phyloP scores from a whole-genome alignment of 129 eudicot genomes.

The Glebionis coronaria region DNA sequence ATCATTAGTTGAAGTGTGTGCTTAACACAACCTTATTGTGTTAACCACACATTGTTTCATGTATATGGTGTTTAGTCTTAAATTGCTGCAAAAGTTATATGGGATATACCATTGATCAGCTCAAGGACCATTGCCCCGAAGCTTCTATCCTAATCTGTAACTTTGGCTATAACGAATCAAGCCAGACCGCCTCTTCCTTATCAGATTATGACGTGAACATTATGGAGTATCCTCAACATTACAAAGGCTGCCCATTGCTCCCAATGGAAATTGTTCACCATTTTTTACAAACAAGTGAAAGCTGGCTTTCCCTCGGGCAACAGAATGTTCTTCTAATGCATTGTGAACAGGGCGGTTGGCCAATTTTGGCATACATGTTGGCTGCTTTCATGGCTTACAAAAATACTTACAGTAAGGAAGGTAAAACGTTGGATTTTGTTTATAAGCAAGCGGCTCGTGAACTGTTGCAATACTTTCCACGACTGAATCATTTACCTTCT shows the following conservation, averaged over 20 bases:
- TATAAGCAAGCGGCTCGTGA: constrained; percentile 87
- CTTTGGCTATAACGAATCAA: constrained; percentile 54
- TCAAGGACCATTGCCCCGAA: constrained; percentile 58
- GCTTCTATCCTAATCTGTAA: constrained; percentile 65
- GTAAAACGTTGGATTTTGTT: constrained; percentile 65
- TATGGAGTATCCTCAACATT: constrained; percentile 82
- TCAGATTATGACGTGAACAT: constrained; percentile 67
- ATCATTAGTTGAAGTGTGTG: too few relatives aligned
- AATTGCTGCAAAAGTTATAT: constrained; percentile 68
- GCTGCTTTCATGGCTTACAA: constrained; percentile 72
- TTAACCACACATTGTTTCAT: constrained; percentile 12
- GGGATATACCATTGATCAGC: constrained; percentile 53
- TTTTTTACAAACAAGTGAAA: constrained; percentile 73
- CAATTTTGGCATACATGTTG: constrained; percentile 70
- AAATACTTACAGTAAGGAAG: constrained; percentile 61
- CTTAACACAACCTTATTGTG: not conserved
- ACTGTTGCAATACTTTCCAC: constrained; percentile 57
- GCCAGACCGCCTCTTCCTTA: constrained; percentile 53
- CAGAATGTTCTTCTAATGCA: constrained; percentile 81
- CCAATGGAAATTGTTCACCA: constrained; percentile 82
- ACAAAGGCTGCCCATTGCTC: constrained; percentile 78
- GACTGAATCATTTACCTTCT: constrained; percentile 74
- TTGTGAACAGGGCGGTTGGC: too few relatives aligned
- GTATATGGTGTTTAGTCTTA: constrained; percentile 44
- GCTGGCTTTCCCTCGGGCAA: constrained; percentile 79